Evolutionary conservation across 192 early-diverging fungal species (phyloP), one percentile per base, ranked within the genome.

Genomic region (Entomortierella lignicola): DNA sequence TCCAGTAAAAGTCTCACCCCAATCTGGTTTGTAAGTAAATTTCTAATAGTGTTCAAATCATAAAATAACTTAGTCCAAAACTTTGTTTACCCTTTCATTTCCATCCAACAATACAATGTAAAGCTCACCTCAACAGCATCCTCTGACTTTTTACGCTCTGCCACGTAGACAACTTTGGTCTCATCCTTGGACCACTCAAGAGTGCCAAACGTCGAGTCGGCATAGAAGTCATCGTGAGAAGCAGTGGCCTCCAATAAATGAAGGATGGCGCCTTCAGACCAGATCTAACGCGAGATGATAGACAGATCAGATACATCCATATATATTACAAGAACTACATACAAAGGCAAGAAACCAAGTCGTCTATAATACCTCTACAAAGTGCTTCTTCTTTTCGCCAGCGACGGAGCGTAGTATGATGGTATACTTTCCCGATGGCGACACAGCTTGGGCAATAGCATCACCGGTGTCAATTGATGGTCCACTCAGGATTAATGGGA

Each of bases 1-100:
- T 34, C 91, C 90, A 41, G 44, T 80, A 51, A 90, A 90, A 4
- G 85, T 84, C 80, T 95, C 93, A 10, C 93, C 93, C 88, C 88
- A 92, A 66, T 91, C 92, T 21, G 86, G 83, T 20, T 81, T 84
- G 62, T 84, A 84, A 43, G 70, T 75, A 61, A 83, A 91, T 55
- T 83, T 82, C 55, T 77, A 56, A 18, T 8, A 17, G 6, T 30
- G 1, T 8, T 11, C 18, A 12, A 6, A 20, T n/a, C 11, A 25
- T 55, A 43, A 56, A 23, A 31, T 72, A 50, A 26, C 34, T 44
- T 4, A 48, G 13, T 6, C 47, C n/a, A n/a, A n/a, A n/a, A n/a
- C n/a, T n/a, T n/a, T n/a, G n/a, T n/a, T n/a, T n/a, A n/a, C n/a
- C n/a, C n/a, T n/a, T n/a, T n/a, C n/a, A n/a, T n/a, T n/a, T n/a